Evolutionary conservation across 345 rosid genomes (phyloP), one percentile per base, ranked within the genome.

Genomic region (Gossypium thurberi): DNA sequence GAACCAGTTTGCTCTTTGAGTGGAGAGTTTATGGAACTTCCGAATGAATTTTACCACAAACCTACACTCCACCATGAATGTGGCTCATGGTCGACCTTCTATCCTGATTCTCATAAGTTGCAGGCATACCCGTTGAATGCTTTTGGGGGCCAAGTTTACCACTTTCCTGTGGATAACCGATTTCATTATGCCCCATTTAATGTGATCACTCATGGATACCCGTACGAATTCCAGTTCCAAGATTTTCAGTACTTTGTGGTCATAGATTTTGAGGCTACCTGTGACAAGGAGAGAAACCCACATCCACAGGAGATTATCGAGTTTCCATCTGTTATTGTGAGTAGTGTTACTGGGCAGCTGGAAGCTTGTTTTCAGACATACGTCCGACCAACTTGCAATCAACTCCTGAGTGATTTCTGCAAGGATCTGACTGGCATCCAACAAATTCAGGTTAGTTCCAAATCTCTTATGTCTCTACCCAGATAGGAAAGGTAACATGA

Each of bases 211-310:
- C 87, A 77, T 70, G 84, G 80, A 55, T 52, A 78, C 56, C 85
- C 85, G 6, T 66, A 48, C 20, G 80, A 85, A 33, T 53, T 76
- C 78, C 87, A 75, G 70, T 80, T 79, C 73, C 91, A 85, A 79
- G 89, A 85, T 62, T 84, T 86, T 53, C 85, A 78, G 55, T 81
- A 85, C 55, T 83, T 85, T 78, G 82, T 83, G 74, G 89, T 85
- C 23, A 84, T 83, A 77, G 89, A 85, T 62, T 86, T 86, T 65
- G 89, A 86, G 83, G 89, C 89, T 47, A 84, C 87, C 12, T 86
- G 87, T 50, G 87, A 80, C 70, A 86, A 79, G 72, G 85, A 78
- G 51, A 80, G 65, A 72, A 82, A 73, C 50, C 85, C 81, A 33
- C 84, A 84, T 74, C 89, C 85, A 17, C 85, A 82, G 72, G 89